These are phyloP conservation scores for Raddia distichophylla DNA, from an alignment of 176 grass and related monocot species.

Conservation along the genomic window DNA sequence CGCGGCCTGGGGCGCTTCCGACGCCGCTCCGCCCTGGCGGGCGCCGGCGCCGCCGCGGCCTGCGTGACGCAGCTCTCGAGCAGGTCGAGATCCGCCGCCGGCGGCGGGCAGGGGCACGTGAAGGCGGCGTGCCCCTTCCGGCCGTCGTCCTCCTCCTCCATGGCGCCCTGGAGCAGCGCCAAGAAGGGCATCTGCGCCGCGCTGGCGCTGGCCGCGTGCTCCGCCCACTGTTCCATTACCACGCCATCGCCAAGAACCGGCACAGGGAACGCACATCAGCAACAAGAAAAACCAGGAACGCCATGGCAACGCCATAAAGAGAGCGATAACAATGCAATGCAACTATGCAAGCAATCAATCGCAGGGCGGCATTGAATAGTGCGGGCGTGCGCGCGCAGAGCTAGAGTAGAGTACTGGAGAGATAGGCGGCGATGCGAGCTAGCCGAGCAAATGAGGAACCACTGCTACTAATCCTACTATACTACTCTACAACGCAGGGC, in stretches of 20 bases:
- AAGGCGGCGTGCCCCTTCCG: slow-evolving; percentile 21
- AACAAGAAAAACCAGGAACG: slow-evolving; percentile 25
- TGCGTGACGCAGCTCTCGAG: slow-evolving; percentile 91
- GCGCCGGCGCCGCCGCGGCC: slow-evolving; percentile 14
- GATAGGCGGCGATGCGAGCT: background rate
- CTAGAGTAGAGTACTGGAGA: background rate
- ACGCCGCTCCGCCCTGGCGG: slow-evolving; percentile 23
- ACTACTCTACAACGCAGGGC: background rate
- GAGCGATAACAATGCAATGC: background rate
- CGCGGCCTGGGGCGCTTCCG: slow-evolving; percentile 55
- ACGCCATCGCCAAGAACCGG: slow-evolving; percentile 21
- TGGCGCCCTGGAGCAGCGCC: slow-evolving; percentile 64
- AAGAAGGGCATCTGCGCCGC: slow-evolving; percentile 68
- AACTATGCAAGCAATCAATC: background rate
- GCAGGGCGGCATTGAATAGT: slow-evolving; percentile 57
- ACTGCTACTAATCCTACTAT: too few species aligned
- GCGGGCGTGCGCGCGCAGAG: slow-evolving; percentile 49
- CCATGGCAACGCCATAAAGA: slow-evolving; percentile 34
- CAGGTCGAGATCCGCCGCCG: slow-evolving; percentile 52
- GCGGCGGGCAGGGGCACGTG: background rate
- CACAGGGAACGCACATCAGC: slow-evolving; percentile 31
- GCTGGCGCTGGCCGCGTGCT: slow-evolving; percentile 39
- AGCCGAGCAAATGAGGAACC: background rate
- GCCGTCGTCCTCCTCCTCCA: slow-evolving; percentile 19
- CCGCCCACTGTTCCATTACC: slow-evolving; percentile 77